These are phyloP conservation scores for Cyclanthera cordifolia DNA, from an alignment of 306 rosid species.

Conservation along the genomic window DNA sequence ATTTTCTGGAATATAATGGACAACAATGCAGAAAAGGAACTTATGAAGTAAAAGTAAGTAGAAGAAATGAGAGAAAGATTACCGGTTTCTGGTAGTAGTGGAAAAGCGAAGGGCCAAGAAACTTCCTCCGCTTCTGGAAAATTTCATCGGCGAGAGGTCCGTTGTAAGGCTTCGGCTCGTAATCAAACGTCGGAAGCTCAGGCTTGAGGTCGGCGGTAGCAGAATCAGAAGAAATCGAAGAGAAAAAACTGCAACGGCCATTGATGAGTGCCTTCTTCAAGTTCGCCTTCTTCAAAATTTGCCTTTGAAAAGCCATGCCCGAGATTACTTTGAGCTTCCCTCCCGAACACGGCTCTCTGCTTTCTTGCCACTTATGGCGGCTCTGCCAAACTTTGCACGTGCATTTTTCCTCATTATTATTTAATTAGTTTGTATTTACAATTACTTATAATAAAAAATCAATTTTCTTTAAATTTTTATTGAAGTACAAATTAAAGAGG, in stretches of 20 bases:
- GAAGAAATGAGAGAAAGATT: conserved; percentile 16
- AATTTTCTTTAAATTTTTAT: too few species aligned
- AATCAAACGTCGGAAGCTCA: conserved; percentile 52
- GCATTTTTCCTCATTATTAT: too few species aligned
- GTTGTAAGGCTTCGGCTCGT: conserved; percentile 45
- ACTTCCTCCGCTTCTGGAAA: conserved; percentile 54
- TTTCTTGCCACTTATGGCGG: too few species aligned
- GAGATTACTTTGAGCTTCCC: background rate
- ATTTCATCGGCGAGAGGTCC: conserved; percentile 66
- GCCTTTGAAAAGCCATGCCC: conserved; percentile 44
- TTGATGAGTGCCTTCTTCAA: conserved; percentile 19
- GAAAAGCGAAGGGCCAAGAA: conserved; percentile 79
- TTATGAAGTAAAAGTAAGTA: too few species aligned
- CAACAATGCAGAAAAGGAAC: too few species aligned
- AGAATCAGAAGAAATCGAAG: conserved; percentile 14
- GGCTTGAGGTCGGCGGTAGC: conserved; percentile 18
- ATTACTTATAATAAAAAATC: too few species aligned
- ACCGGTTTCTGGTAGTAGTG: conserved; percentile 82
- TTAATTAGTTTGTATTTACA: too few species aligned
- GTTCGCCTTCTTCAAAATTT: conserved; percentile 38
- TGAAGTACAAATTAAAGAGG: too few species aligned
- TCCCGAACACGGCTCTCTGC: too few species aligned
- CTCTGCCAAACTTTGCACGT: too few species aligned
- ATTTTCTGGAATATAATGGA: too few species aligned
- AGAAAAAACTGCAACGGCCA: conserved; percentile 14